A percentile compares a stretch with the other conserved stretches of the same genome.
phyloP scores from a whole-genome alignment of 164 flowering plant genomes.

The Tetrastigma voinierianum region DNA sequence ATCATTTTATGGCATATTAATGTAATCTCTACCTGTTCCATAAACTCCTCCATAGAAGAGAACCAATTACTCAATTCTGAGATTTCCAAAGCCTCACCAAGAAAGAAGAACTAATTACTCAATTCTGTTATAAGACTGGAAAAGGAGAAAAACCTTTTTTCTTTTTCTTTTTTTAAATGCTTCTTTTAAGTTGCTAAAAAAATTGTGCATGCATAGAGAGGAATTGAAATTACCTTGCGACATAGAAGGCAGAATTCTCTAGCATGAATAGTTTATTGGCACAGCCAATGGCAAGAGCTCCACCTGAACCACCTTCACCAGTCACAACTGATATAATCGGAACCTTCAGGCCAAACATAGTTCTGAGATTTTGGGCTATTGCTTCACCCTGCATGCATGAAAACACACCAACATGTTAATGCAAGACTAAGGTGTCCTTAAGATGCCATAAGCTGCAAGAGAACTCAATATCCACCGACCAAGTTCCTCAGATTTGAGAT shows the following conservation, averaged over 20 bases:
- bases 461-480: too few relatives aligned
- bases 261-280: constrained; percentile 34
- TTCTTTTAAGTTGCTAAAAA: too few relatives aligned
- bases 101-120: too few relatives aligned
- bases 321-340: constrained; percentile 31
- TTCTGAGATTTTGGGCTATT: constrained; percentile 5
- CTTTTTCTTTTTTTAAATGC: too few relatives aligned
- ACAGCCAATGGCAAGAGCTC: constrained; percentile 42
- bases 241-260: constrained; percentile 34
- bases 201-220: too few relatives aligned
- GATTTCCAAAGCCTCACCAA: background rate
- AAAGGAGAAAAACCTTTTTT: too few relatives aligned
- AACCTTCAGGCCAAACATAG: constrained; percentile 37
- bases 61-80: background rate
- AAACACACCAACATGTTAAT: too few relatives aligned
- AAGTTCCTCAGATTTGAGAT: too few relatives aligned
- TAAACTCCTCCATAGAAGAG: background rate
- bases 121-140: too few relatives aligned
- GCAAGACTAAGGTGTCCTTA: too few relatives aligned
- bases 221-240: constrained; percentile 24
- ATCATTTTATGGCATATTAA: background rate
- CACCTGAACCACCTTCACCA: constrained; percentile 45
- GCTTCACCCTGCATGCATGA: too few relatives aligned
- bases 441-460: too few relatives aligned
- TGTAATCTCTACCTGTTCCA: background rate